Evolutionary conservation across 148 eudicot genomes (phyloP).

Genomic region (Selenicereus undatus): DNA sequence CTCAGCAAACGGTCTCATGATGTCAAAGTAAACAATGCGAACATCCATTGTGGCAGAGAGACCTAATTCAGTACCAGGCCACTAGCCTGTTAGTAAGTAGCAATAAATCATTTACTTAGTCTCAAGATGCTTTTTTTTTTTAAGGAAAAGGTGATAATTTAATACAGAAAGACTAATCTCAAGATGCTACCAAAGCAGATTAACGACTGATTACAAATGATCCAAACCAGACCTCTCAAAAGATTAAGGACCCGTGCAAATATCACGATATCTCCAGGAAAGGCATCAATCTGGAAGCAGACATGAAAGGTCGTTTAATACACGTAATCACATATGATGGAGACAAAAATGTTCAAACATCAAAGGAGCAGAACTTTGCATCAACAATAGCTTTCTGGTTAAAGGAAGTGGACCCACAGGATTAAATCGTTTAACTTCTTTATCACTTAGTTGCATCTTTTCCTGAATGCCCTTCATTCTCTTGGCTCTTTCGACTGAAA

Average conservation of each 20-base stretch:
- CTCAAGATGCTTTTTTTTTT: too few relatives aligned
- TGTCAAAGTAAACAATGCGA: slow-evolving; percentile 67
- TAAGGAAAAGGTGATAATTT: too few relatives aligned
- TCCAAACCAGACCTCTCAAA: slow-evolving; percentile 62
- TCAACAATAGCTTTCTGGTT: neutral
- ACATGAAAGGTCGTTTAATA: slow-evolving; percentile 14
- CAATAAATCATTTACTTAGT: neutral
- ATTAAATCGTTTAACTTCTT: slow-evolving; percentile 84
- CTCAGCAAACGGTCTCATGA: slow-evolving; percentile 99
- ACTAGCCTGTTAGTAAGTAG: neutral
- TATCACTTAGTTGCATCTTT: slow-evolving; percentile 68
- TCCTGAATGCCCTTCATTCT: slow-evolving; percentile 69
- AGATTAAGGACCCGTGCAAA: slow-evolving; percentile 91
- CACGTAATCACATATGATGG: neutral
- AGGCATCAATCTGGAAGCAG: slow-evolving; percentile 82
- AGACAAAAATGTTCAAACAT: neutral
- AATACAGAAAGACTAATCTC: too few relatives aligned
- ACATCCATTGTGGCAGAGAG: slow-evolving; percentile 87
- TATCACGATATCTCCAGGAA: slow-evolving; percentile 97
- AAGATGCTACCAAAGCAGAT: neutral
- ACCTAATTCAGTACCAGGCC: slow-evolving; percentile 46
- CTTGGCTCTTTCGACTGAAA: slow-evolving; percentile 65
- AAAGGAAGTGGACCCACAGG: slow-evolving; percentile 55
- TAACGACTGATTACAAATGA: neutral
- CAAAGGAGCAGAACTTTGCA: neutral